Evolutionary conservation across 139 green algal genomes (phyloP).

Genomic region (Spirogloea muscicola): DNA sequence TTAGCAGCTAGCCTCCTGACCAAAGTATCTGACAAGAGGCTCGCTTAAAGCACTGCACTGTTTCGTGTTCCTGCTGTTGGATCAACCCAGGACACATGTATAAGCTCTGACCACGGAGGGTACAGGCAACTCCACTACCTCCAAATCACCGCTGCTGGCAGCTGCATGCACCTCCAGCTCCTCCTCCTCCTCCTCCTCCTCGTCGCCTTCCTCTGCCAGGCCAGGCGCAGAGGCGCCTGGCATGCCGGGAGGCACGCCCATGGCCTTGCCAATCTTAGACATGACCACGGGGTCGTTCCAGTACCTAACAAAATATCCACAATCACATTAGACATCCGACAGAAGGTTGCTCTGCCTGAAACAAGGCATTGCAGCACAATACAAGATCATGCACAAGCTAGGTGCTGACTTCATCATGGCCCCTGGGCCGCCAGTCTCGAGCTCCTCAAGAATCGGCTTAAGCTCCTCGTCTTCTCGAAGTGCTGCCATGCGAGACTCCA

Average conservation of each 20-base stretch:
- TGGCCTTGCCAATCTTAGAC: conserved; percentile 75
- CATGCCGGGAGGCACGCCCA: conserved; percentile 42
- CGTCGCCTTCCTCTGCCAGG: conserved; percentile 19
- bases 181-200: conserved; percentile 45
- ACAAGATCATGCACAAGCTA: conserved; percentile 93
- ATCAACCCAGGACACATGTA: background rate
- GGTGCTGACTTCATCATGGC: conserved; percentile 97
- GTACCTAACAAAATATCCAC: conserved; percentile 69
- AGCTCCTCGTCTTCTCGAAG: conserved; percentile 93
- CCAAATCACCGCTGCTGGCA: conserved; percentile 67
- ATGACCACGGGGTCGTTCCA: conserved; percentile 91
- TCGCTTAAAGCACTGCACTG: too few relatives aligned
- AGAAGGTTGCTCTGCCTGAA: background rate
- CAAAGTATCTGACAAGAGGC: too few relatives aligned
- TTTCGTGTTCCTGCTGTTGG: background rate
- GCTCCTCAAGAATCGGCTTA: conserved; percentile 82
- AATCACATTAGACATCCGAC: background rate
- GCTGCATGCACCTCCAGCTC: conserved; percentile 49
- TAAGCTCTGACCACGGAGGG: background rate
- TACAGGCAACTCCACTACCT: conserved; percentile 35
- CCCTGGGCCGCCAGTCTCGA: conserved; percentile 81
- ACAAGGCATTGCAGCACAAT: conserved; percentile 40
- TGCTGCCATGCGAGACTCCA: conserved; percentile 48
- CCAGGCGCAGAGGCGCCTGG: conserved; percentile 6
- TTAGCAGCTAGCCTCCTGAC: too few relatives aligned